These are phyloP conservation scores for Apiospora sp. DNA, from an alignment of 2,329 filamentous ascomycete genomes.

Conservation along the genomic window DNA sequence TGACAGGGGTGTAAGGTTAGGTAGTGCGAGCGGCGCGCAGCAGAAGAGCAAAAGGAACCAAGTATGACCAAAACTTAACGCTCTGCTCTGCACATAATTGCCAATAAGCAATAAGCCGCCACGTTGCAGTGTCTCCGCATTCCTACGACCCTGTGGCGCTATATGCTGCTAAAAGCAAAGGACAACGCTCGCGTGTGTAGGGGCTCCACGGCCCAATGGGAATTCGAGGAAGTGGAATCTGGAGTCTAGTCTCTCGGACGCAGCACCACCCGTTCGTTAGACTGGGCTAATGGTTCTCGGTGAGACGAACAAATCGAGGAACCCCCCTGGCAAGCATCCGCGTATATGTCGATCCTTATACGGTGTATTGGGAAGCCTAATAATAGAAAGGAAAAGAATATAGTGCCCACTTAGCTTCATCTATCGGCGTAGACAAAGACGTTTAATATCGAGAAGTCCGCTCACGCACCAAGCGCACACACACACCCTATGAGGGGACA, in stretches of 20 bases:
- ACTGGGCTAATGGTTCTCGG: not conserved
- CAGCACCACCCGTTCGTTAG: slow-evolving; percentile 5
- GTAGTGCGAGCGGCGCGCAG: not conserved
- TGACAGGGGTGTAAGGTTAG: not conserved
- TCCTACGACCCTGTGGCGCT: slow-evolving; percentile 9
- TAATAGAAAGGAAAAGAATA: not conserved
- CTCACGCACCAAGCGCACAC: not conserved
- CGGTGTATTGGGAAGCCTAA: not conserved
- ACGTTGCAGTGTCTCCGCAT: slow-evolving; percentile 17
- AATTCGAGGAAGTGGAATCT: not conserved
- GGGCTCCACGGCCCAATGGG: not conserved
- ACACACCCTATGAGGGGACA: not conserved
- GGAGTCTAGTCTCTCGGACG: not conserved
- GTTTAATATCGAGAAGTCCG: slow-evolving; percentile 1
- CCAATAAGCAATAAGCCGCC: slow-evolving; percentile 14
- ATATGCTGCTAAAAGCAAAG: not conserved
- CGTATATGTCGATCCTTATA: slow-evolving; percentile 21
- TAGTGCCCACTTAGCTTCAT: not conserved
- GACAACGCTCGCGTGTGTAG: not conserved
- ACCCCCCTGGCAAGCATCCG: not conserved
- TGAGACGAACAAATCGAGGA: not conserved
- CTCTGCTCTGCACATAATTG: not conserved
- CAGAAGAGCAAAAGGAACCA: not conserved
- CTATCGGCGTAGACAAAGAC: not conserved
- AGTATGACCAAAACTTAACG: not conserved